Percentiles rank a stretch among this genome's conserved stretches.
Conservation (phyloP, 306 rosid genomes). For the Fagus sylvatica region DNA sequence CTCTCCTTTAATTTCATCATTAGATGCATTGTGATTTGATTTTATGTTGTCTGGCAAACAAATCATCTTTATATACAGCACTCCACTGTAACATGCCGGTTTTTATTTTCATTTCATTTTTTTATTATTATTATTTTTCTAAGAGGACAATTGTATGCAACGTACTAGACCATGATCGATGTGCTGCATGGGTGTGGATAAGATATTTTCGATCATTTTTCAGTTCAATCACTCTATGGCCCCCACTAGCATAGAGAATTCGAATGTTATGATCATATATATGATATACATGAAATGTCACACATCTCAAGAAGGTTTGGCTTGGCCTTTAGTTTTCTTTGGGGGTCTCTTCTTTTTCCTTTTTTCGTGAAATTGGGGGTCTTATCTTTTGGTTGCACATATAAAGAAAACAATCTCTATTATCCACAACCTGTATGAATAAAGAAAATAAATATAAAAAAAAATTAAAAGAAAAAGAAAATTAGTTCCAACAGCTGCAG, state of each 20-base stretch:
- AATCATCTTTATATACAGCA: constrained; percentile 12
- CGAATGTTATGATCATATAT: neutral
- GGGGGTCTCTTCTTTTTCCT: no score
- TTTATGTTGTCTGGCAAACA: neutral
- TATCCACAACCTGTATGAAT: no score
- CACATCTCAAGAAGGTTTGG: no score
- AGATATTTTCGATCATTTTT: neutral
- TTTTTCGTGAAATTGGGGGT: no score
- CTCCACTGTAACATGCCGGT: neutral
- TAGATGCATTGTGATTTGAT: constrained; percentile 13
- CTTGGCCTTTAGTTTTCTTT: no score
- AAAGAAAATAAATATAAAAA: no score
- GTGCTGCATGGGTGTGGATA: neutral
- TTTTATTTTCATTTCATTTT: constrained; percentile 4
- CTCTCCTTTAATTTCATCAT: constrained; percentile 45
- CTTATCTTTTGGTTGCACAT: no score
- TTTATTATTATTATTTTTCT: neutral
- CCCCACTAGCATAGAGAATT: neutral
- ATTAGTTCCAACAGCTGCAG: no score
- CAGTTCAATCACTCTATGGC: neutral
- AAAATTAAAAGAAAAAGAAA: no score
- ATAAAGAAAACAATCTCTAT: no score
- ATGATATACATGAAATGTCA: no score
- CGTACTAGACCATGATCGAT: no score
- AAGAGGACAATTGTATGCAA: neutral